phyloP scores from a whole-genome alignment of 192 early-diverging fungal genomes.

The Backusella mclennaniae region DNA sequence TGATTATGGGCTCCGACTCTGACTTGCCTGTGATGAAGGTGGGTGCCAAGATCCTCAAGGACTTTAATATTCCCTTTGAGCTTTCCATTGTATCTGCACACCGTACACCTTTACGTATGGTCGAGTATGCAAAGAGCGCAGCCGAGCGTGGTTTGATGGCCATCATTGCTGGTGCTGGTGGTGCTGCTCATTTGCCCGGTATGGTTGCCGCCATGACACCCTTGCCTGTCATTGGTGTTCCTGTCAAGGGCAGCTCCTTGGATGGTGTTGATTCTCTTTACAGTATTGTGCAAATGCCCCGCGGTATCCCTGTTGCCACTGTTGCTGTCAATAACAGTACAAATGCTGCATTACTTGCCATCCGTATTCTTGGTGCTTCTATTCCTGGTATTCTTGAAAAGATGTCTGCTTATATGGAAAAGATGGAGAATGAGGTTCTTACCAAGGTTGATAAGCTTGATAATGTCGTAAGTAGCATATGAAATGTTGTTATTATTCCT shows the following conservation, averaged over 20 bases:
- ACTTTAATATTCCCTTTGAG: slow-evolving; percentile 93
- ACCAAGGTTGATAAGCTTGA: slow-evolving; percentile 84
- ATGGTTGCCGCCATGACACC: slow-evolving; percentile 99
- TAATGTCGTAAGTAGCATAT: slow-evolving; percentile 36
- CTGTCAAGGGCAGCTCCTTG: slow-evolving; percentile 87
- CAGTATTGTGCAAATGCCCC: slow-evolving; percentile 99
- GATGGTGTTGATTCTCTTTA: slow-evolving; percentile 97
- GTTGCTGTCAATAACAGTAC: slow-evolving; percentile 98
- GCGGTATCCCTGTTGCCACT: slow-evolving; percentile 97
- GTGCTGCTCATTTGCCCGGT: slow-evolving; percentile 97
- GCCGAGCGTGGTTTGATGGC: slow-evolving; percentile 89
- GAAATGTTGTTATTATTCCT: too few species aligned
- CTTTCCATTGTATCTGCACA: slow-evolving; percentile 97
- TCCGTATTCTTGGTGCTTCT: slow-evolving; percentile 84
- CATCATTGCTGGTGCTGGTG: slow-evolving; percentile 98
- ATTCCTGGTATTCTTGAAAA: slow-evolving; percentile 73
- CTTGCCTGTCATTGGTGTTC: slow-evolving; percentile 97
- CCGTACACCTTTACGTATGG: slow-evolving; percentile 91
- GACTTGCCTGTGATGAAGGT: slow-evolving; percentile 94
- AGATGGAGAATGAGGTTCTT: slow-evolving; percentile 86
- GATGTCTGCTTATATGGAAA: slow-evolving; percentile 76
- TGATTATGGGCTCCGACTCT: slow-evolving; percentile 99
- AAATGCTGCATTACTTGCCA: slow-evolving; percentile 93
- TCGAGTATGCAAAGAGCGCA: slow-evolving; percentile 87
- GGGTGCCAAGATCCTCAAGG: slow-evolving; percentile 84